A percentile compares a stretch with the other conserved stretches of the same genome.
phyloP scores from a whole-genome alignment of 1,284 basidiomycete genomes.

The Malassezia slooffiae region DNA sequence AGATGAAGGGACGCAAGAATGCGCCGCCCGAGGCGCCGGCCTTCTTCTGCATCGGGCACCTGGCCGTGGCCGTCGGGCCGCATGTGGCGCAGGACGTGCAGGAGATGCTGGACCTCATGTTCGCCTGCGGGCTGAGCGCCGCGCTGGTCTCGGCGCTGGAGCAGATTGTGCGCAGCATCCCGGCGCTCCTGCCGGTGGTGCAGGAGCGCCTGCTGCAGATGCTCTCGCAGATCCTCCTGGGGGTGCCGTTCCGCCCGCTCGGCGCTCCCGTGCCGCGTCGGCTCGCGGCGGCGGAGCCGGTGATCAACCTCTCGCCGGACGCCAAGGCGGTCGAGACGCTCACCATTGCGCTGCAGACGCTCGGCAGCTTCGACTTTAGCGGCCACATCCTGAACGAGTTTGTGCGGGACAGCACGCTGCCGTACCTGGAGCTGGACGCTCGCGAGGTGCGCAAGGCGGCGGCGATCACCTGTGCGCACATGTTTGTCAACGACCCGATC shows the following conservation, averaged over 20 bases:
- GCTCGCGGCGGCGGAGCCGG: constrained; percentile 9
- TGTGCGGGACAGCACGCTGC: constrained; percentile 79
- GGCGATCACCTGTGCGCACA: constrained; percentile 78
- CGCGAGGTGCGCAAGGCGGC: constrained; percentile 80
- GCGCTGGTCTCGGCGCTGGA: constrained; percentile 74
- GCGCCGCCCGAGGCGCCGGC: constrained; percentile 87
- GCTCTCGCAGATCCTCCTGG: constrained; percentile 38
- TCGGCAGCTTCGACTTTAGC: constrained; percentile 86
- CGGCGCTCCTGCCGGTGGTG: constrained; percentile 78
- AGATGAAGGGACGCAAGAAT: constrained; percentile 79
- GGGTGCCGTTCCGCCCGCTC: constrained; percentile 38
- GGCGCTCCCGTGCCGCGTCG: constrained; percentile 29
- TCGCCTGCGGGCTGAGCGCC: constrained; percentile 84
- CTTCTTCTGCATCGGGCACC: constrained; percentile 94
- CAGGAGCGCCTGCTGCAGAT: constrained; percentile 57
- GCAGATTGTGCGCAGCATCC: constrained; percentile 77
- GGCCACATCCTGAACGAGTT: constrained; percentile 87
- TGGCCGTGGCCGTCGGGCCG: constrained; percentile 86
- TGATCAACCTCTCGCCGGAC: constrained; percentile 50
- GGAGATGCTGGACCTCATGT: constrained; percentile 93
- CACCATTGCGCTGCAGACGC: constrained; percentile 71
- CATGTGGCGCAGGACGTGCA: constrained; percentile 90
- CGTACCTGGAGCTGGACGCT: constrained; percentile 87
- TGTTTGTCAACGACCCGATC: constrained; percentile 85
- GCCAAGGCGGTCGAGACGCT: constrained; percentile 57